Evolutionary conservation across 2,329 filamentous ascomycete genomes (phyloP).

Genomic region (Paecilomyces niveus): DNA sequence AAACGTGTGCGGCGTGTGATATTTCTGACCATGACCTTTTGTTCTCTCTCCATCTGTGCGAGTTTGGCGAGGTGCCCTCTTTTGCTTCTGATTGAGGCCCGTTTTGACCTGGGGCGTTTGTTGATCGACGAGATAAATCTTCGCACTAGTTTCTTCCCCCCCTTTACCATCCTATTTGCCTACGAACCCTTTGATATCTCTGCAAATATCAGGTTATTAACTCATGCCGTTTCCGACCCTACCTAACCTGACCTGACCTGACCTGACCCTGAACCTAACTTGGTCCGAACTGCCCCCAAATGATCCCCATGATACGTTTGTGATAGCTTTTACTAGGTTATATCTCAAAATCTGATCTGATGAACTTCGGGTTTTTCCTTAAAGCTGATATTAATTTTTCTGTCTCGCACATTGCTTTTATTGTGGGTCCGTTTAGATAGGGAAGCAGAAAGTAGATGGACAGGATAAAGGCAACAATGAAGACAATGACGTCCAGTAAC

Average conservation of each 20-base stretch:
- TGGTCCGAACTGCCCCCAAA: background rate
- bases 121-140: background rate
- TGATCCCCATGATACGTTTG: background rate
- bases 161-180: background rate
- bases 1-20: background rate
- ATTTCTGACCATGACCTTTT: background rate
- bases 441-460: too few relatives aligned
- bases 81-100: background rate
- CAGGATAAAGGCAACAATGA: too few relatives aligned
- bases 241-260: background rate
- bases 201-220: background rate
- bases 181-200: background rate
- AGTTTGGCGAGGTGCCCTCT: background rate
- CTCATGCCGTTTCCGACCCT: slow-evolving; percentile 1
- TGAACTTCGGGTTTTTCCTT: too few relatives aligned
- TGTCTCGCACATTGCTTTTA: too few relatives aligned
- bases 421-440: too few relatives aligned
- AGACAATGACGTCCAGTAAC: too few relatives aligned
- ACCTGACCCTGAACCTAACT: background rate
- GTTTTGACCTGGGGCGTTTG: background rate
- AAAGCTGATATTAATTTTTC: too few relatives aligned
- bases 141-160: background rate
- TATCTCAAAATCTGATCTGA: background rate
- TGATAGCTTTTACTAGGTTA: background rate
- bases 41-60: background rate